phyloP scores from a whole-genome alignment of 495 filamentous ascomycete genomes.

The Acidiella bohemica region DNA sequence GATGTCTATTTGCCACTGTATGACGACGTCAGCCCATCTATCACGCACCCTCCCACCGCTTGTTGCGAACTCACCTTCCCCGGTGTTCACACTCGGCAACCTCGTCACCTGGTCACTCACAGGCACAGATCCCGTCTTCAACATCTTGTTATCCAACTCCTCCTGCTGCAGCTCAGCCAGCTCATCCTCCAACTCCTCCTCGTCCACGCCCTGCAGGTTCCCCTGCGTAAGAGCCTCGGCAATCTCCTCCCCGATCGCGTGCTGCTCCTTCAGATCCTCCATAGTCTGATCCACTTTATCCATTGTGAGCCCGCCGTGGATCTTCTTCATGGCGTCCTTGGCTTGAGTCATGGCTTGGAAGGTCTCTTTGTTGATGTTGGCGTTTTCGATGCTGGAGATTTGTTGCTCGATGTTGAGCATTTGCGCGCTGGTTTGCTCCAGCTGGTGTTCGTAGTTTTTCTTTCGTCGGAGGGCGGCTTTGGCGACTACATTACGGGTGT shows the following conservation, averaged over 20 bases:
- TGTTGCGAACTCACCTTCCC: slow-evolving; percentile 50
- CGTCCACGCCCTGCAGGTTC: slow-evolving; percentile 61
- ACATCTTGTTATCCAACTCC: slow-evolving; percentile 83
- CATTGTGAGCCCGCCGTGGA: slow-evolving; percentile 78
- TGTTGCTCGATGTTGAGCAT: slow-evolving; percentile 87
- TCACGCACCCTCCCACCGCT: background rate
- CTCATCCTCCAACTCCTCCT: slow-evolving; percentile 66
- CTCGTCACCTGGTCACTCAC: slow-evolving; percentile 55
- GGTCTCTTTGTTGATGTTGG: slow-evolving; percentile 97
- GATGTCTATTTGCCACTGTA: slow-evolving; percentile 42
- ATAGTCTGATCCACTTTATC: slow-evolving; percentile 92
- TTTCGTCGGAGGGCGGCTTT: slow-evolving; percentile 87
- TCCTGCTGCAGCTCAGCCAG: slow-evolving; percentile 74
- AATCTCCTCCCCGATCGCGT: slow-evolving; percentile 86
- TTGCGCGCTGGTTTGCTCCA: slow-evolving; percentile 79
- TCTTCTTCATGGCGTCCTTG: slow-evolving; percentile 73
- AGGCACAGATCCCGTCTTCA: slow-evolving; percentile 68
- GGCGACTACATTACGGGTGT: slow-evolving; percentile 47
- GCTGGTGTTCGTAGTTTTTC: slow-evolving; percentile 79
- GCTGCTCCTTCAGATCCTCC: slow-evolving; percentile 87
- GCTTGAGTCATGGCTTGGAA: slow-evolving; percentile 87
- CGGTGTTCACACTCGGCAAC: slow-evolving; percentile 57
- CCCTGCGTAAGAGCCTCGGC: slow-evolving; percentile 63
- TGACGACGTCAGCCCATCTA: slow-evolving; percentile 5
- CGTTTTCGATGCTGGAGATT: slow-evolving; percentile 91